These are phyloP conservation scores for Flaveria trinervia DNA, from an alignment of 129 eudicot genomes.

Conservation along the genomic window DNA sequence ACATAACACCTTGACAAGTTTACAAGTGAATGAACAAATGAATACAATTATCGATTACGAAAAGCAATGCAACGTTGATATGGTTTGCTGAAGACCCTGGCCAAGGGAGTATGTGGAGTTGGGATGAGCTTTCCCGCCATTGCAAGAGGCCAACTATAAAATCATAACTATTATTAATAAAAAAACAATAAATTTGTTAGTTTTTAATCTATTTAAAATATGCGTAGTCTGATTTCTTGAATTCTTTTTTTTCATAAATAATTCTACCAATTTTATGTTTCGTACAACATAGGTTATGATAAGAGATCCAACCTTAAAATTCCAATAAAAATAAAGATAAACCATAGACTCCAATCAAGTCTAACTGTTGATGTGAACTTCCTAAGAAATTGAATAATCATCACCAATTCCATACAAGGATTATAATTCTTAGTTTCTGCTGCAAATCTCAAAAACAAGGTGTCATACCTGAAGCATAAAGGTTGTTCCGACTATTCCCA, in stretches of 20 bases:
- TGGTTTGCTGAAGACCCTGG: constrained; percentile 64
- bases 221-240: no score
- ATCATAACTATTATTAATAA: neutral
- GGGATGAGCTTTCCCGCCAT: constrained; percentile 74
- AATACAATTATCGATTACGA: constrained; percentile 25
- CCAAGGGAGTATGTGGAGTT: constrained; percentile 82
- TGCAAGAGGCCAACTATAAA: constrained; percentile 90
- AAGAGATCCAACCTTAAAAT: constrained; percentile 56
- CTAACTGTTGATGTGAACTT: constrained; percentile 72
- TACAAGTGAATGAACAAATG: neutral
- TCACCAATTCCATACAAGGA: constrained; percentile 39
- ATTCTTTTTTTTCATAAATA: no score
- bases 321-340: constrained; percentile 61
- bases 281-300: no score
- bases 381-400: constrained; percentile 73
- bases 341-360: constrained; percentile 58
- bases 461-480: constrained; percentile 70
- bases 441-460: neutral
- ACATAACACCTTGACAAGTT: no score
- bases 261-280: no score
- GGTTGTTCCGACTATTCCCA: constrained; percentile 70
- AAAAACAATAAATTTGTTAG: no score
- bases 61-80: constrained; percentile 63
- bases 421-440: neutral
- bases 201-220: no score